Conservation (phyloP, 192 early-diverging fungal genomes). For the Nowakowskiella sp. region DNA sequence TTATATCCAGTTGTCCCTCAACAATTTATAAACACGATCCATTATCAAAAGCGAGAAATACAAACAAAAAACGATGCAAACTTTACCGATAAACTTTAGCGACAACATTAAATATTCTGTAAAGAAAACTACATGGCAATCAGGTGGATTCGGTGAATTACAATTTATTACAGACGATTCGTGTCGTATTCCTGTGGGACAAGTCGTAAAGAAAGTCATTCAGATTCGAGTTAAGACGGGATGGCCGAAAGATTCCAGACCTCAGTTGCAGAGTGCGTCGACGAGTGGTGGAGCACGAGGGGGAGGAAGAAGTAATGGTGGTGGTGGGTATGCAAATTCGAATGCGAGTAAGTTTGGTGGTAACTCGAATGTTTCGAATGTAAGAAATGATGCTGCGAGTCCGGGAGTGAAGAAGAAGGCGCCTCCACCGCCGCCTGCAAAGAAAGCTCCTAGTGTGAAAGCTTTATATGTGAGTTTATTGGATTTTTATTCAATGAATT, state of each 20-base stretch:
- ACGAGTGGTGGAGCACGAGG: slow-evolving; percentile 3
- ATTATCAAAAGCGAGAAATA: slow-evolving; percentile 37
- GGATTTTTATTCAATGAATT: neutral
- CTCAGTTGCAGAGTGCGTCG: slow-evolving; percentile 9
- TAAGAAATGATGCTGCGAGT: slow-evolving; percentile 14
- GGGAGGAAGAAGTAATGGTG: slow-evolving; percentile 1
- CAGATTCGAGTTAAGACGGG: slow-evolving; percentile 37
- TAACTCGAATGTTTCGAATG: neutral
- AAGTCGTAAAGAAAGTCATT: slow-evolving; percentile 32
- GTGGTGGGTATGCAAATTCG: slow-evolving; percentile 7
- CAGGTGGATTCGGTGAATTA: slow-evolving; percentile 35
- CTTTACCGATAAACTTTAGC: slow-evolving; percentile 28
- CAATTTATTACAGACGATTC: slow-evolving; percentile 31
- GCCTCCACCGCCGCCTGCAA: slow-evolving; percentile 44
- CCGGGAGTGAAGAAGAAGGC: slow-evolving; percentile 33
- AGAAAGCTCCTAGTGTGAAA: slow-evolving; percentile 36
- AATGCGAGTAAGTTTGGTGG: slow-evolving; percentile 2
- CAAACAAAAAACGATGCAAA: slow-evolving; percentile 11
- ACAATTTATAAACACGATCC: slow-evolving; percentile 4
- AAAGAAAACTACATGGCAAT: slow-evolving; percentile 52
- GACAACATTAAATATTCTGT: slow-evolving; percentile 45
- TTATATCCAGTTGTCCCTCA: neutral
- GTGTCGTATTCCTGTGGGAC: slow-evolving; percentile 21
- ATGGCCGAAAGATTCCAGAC: slow-evolving; percentile 38
- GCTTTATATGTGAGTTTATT: slow-evolving; percentile 30